These are phyloP conservation scores for Sisymbrium altissimum DNA, from an alignment of 345 rosid species.

Conservation along the genomic window DNA sequence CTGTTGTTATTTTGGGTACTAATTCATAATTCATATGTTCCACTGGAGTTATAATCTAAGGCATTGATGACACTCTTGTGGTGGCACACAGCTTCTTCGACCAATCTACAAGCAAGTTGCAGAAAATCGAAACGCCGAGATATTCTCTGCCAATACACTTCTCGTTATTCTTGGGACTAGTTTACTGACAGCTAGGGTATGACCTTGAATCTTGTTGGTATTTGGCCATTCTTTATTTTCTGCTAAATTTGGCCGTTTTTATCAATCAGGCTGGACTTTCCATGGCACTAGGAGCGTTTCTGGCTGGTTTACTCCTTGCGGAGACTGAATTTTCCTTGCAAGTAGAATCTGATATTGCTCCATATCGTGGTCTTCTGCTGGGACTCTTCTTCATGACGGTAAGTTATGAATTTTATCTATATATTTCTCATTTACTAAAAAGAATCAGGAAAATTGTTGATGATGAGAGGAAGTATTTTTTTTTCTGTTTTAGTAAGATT, in stretches of 20 bases:
- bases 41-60: conserved; percentile 11
- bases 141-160: conserved; percentile 96
- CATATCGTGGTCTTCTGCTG: conserved; percentile 93
- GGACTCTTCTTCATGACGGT: conserved; percentile 99
- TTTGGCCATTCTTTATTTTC: not conserved
- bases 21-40: conserved; percentile 1
- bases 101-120: conserved; percentile 98
- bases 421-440: not conserved
- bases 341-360: conserved; percentile 99
- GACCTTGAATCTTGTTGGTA: conserved; percentile 29
- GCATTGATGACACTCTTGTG: conserved; percentile 4
- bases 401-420: conserved; percentile 21
- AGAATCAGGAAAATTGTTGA: not conserved
- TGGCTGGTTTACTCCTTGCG: conserved; percentile 98
- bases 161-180: conserved; percentile 96
- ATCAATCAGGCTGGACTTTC: conserved; percentile 93
- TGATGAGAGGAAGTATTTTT: conserved; percentile 1
- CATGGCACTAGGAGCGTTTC: conserved; percentile 98
- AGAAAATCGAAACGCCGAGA: conserved; percentile 96
- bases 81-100: conserved; percentile 71
- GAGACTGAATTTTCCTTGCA: conserved; percentile 99
- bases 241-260: conserved; percentile 4
- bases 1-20: conserved; percentile 14
- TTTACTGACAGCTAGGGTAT: conserved; percentile 98
- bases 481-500: no score